Evolutionary conservation across 257 asterid species (phyloP).

Genomic region (Gynochthodes officinalis): DNA sequence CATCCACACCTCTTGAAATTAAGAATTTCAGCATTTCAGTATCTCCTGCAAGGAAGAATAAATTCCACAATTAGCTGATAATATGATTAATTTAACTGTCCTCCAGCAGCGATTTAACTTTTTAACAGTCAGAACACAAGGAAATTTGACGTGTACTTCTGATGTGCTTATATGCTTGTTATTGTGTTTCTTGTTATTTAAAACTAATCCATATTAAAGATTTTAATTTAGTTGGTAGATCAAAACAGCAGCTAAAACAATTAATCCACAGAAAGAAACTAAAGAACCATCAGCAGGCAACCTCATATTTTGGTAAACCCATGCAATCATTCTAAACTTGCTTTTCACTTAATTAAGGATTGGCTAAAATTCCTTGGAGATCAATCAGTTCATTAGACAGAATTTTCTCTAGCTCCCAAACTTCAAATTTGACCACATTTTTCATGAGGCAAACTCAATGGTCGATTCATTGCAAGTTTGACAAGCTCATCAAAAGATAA

Average conservation of each 20-base stretch:
- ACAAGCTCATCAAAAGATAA: not conserved
- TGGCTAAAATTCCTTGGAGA: no score
- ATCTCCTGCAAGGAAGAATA: constrained; percentile 58
- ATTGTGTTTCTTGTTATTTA: not conserved
- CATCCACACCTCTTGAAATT: constrained; percentile 60
- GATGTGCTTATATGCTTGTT: not conserved
- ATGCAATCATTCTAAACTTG: no score
- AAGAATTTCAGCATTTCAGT: constrained; percentile 58
- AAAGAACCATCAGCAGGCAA: no score
- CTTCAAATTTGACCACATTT: no score
- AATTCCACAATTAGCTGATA: not conserved
- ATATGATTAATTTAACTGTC: not conserved
- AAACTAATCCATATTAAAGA: not conserved
- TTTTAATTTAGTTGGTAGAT: not conserved
- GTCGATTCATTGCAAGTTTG: not conserved
- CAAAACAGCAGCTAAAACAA: no score
- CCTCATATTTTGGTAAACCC: no score
- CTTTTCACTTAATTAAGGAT: no score
- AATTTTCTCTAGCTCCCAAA: no score
- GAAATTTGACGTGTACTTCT: not conserved
- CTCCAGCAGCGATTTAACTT: not conserved
- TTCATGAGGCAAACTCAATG: not conserved
- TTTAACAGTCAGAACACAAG: not conserved
- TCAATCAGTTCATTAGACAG: no score
- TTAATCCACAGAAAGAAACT: no score